Evolutionary conservation across 257 asterid species (phyloP), one percentile per base, ranked within the genome.

Genomic region (Leptodermis oblonga): DNA sequence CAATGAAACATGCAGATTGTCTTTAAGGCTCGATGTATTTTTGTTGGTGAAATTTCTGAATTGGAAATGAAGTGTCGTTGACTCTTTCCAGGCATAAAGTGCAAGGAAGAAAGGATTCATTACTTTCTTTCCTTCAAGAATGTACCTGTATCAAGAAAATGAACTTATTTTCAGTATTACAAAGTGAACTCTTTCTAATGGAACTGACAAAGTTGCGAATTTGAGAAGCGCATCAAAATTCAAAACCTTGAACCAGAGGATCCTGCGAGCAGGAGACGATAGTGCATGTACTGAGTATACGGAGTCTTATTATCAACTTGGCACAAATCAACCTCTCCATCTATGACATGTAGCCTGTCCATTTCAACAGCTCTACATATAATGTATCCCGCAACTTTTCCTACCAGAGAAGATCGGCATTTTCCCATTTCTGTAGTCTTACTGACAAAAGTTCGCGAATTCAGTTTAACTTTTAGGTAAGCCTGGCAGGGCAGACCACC

Each of bases 181-280:
- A n/a, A n/a, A n/a, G n/a, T n/a, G n/a, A n/a, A 18, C 3, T 49
- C 0, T 51, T 51, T 23, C 7, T 10, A n/a, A 26, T 3, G 22
- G 56, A 18, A 20, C 1, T 51, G 11, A 3, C 18, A 18, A 51
- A 51, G 56, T 18, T 18, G 56, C 3, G 14, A 9, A 43, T 17
- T 17, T 45, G 8, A 13, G 3, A 34, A 22, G 13, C 26, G 23
- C 18, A 18, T 62, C 73, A 3, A n/a, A n/a, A 51, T 4, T n/a
- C 18, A 5, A 30, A 43, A 82, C 92, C 89, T 86, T 71, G 92
- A 78, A 76, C 89, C 89, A 59, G 90, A 86, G 22, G 89, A 81
- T 70, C 89, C 80, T 60, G 79, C 86, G 18, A 82, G 46, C 42
- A 83, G 75, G 64, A 86, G 83, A 58, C 62, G 74, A 66, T 86